phyloP scores from a whole-genome alignment of 805 yeast species.

The Lipomyces chichibuensis region DNA sequence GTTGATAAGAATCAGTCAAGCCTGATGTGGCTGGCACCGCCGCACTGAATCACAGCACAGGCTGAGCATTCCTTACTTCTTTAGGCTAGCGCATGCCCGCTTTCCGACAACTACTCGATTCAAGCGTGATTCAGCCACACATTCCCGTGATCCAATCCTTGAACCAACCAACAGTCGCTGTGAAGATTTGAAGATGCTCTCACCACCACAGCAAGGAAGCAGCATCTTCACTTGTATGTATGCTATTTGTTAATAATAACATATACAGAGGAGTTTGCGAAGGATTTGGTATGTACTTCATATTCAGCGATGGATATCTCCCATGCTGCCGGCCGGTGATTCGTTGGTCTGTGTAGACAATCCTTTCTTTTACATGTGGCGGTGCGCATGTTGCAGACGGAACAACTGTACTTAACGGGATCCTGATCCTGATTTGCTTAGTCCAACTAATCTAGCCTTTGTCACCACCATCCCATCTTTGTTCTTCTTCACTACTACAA shows the following conservation, averaged over 20 bases:
- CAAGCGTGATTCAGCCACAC: too few relatives aligned
- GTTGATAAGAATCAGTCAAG: too few relatives aligned
- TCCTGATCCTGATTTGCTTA: not conserved
- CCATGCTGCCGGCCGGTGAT: not conserved
- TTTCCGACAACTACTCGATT: not conserved
- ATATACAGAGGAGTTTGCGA: too few relatives aligned
- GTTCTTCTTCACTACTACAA: not conserved
- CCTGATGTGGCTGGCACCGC: not conserved
- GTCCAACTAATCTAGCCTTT: not conserved
- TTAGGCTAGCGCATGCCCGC: not conserved
- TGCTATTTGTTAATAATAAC: too few relatives aligned
- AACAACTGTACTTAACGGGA: not conserved
- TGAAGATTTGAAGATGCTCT: too few relatives aligned
- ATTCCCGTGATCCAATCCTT: too few relatives aligned
- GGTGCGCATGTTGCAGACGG: not conserved
- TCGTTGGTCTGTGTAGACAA: too few relatives aligned
- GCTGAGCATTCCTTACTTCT: too few relatives aligned
- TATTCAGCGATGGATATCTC: not conserved
- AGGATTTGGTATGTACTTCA: too few relatives aligned
- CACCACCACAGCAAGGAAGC: too few relatives aligned
- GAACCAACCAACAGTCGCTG: too few relatives aligned
- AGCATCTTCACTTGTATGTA: too few relatives aligned
- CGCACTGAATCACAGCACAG: not conserved
- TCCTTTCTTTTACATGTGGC: not conserved
- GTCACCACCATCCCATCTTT: not conserved